Base-by-base conservation (phyloP, 345 rosid species). In the Erucastrum elatum region DNA sequence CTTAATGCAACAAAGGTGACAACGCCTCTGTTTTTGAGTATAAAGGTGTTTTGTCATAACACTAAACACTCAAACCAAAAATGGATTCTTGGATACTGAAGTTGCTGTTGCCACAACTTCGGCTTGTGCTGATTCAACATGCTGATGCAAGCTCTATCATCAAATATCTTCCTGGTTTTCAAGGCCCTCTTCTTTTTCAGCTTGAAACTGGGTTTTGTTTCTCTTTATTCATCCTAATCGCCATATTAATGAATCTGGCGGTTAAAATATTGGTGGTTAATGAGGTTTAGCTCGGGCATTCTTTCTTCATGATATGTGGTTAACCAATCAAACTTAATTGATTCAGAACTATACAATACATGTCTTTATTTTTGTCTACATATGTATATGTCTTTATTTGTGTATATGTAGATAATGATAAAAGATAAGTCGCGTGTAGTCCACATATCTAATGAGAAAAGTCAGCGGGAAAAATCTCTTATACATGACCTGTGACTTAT, bases 181-280 rank as follows among this genome's bases (percentile, higher is more conserved):
- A 66, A 25, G 82, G 68, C 13, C 27, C 77, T 8, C 87, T 86
- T 75, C 87, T 84, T 35, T 86, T 86, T 81, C 68, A 82, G 71
- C 85, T 86, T 49, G 83, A 86, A 75, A 86, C 88, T 1, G 85
- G 88, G 86, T 68, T 16, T 5, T 77, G 62, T 39, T 34, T 3
- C 1, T 1, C 13, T 16, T 64, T 49, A 17, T 56, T 21, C 34
- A 71, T 56, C 64, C 39, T 25, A 16, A 12, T 46, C 55, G 34
- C 59, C 59, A 25, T 10, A n/a, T 10, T 11, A 49, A 61, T 16
- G 30, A 31, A 2, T 8, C 0, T 17, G 29, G 21, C 21, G 21
- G 21, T 21, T 21, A 29, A 34, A 34, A 34, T 34, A 34, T 34
- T 34, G 37, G 37, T 34, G 37, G 5, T 0, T 34, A 34, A 33